Conservation (phyloP, 441 rosid genomes). For the Gossypium schwendimanii region DNA sequence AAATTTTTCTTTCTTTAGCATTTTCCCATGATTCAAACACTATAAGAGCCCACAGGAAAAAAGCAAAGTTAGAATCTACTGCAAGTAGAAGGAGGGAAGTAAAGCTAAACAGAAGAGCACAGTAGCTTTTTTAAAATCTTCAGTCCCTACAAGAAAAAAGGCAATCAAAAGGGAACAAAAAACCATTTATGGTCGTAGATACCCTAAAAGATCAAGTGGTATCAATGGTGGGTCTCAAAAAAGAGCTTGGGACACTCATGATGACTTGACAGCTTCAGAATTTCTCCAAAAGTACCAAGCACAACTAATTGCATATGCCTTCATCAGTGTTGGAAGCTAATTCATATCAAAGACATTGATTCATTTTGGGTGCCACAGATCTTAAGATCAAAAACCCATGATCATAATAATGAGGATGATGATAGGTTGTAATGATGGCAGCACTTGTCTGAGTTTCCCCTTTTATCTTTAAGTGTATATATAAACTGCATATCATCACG, state of each 20-base stretch:
- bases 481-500: neutral
- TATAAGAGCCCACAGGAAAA: neutral
- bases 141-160: constrained; percentile 9
- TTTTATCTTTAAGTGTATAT: neutral
- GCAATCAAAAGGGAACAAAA: neutral
- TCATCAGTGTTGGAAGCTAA: neutral
- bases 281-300: constrained; percentile 17
- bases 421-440: constrained; percentile 16
- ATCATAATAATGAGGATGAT: constrained; percentile 9
- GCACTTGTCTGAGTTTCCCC: neutral
- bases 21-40: constrained; percentile 2
- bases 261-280: constrained; percentile 12
- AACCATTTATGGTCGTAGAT: neutral
- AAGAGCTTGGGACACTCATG: constrained; percentile 16
- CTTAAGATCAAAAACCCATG: neutral
- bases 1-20: neutral
- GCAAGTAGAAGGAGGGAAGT: neutral
- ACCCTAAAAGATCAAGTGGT: neutral
- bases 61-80: neutral
- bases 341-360: neutral
- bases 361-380: neutral
- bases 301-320: constrained; percentile 6
- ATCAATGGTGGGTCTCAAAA: neutral
- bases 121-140: neutral
- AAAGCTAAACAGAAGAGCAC: constrained; percentile 4